These are phyloP conservation scores for Stagonosporopsis chrysanthemi DNA, from an alignment of 2,329 filamentous ascomycete species.

Conservation along the genomic window DNA sequence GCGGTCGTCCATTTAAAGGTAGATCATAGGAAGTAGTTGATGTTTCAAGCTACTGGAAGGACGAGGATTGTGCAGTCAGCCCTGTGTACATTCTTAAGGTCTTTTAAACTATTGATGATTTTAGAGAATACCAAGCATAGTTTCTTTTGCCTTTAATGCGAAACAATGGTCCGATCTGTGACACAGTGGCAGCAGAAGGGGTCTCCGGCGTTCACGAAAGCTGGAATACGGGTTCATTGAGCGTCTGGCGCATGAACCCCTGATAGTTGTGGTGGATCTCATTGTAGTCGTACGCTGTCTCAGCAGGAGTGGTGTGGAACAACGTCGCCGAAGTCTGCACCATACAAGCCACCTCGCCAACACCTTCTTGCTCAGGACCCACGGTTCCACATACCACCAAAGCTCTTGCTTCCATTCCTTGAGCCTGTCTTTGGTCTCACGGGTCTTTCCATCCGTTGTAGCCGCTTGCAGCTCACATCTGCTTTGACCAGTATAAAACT, in stretches of 20 bases:
- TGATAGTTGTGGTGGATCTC: neutral
- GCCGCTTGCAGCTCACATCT: slow-evolving; percentile 46
- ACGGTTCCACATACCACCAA: slow-evolving; percentile 27
- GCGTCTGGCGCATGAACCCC: slow-evolving; percentile 1
- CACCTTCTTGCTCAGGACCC: neutral
- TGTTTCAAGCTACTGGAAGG: neutral
- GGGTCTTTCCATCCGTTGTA: slow-evolving; percentile 35
- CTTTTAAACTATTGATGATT: neutral
- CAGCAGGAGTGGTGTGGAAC: neutral
- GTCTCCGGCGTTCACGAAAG: slow-evolving; percentile 1
- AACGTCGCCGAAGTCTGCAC: slow-evolving; percentile 7
- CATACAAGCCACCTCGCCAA: neutral
- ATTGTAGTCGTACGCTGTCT: neutral
- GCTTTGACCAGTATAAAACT: slow-evolving; percentile 49
- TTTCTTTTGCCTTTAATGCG: slow-evolving; percentile 6
- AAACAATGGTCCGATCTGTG: slow-evolving; percentile 2
- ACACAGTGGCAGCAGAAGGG: slow-evolving; percentile 16
- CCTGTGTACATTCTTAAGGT: neutral
- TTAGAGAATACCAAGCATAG: neutral
- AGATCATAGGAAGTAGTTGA: neutral
- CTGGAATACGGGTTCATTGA: slow-evolving; percentile 2
- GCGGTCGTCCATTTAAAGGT: neutral
- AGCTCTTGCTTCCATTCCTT: slow-evolving; percentile 20
- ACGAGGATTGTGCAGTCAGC: neutral
- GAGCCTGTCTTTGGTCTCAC: slow-evolving; percentile 21